Base-by-base conservation (phyloP, 1,139 yeast genomes). In the Candida sojae region DNA sequence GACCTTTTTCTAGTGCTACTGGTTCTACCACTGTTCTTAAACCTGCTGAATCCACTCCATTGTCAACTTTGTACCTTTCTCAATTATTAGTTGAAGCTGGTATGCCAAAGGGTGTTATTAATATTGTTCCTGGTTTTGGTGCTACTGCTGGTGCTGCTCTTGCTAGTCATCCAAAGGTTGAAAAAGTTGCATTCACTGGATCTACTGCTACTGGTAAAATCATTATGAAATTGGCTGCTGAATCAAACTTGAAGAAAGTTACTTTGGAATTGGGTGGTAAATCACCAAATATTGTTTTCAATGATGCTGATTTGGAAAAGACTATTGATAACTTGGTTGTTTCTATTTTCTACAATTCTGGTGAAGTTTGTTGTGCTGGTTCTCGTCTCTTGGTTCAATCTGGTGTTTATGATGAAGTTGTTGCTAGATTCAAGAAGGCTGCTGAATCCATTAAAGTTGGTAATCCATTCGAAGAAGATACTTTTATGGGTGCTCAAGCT, bases 301-400 rank as follows among this genome's bases (percentile, higher is more conserved):
- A 82, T 58, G 95, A 88, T 64, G 88, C 88, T 52, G 82, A 88
- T 59, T 58, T 88, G 48, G 81, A 80, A 49, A 70, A 71, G 59
- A 84, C 95, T 51, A 82, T 86, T 52, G 74, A 77, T 58, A 77
- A 82, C 47, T 80, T 46, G 82, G 79, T 73, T 7, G 82, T 82
- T 4, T 70, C 75, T 33, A 73, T 77, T n/a, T 62, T 81, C 81
- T 86, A 79, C 79, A 88, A 88, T 76, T 82, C 88, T 58, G 96
- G 96, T 68, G 96, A 88, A 71, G 92, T 86, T 49, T 88, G 96
- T 73, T 84, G 88, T 65, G 96, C 96, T 39, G 93, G 95, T 56
- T 87, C 96, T 44, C 84, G 96, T 68, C 71, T 88, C 48, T 85
- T 83, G 66, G 82, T 88, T 53, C 96, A 88, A 70, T 91, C 86